A percentile compares a stretch with the other conserved stretches of the same genome.
Evolutionary conservation across 768 basidiomycete species (phyloP).

Genomic region (Suillus subaureus): DNA sequence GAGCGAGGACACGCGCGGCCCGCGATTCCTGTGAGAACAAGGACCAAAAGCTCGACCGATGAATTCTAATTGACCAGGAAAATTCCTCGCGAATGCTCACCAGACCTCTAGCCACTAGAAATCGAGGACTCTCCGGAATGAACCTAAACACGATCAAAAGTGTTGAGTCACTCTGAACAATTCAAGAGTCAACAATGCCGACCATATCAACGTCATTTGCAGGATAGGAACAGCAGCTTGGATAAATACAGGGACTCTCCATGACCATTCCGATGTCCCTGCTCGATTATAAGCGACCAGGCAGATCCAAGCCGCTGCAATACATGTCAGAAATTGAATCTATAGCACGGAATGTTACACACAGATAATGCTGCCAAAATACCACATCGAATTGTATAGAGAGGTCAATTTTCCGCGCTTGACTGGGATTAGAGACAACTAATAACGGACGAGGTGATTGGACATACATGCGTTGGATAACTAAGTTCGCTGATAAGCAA

Average conservation of each 20-base stretch:
- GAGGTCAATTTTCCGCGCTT: conserved; percentile 60
- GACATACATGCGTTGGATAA: conserved; percentile 67
- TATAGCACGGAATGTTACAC: conserved; percentile 7
- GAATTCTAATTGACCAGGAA: neutral
- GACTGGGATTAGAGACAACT: neutral
- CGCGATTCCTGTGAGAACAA: conserved; percentile 47
- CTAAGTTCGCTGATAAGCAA: conserved; percentile 66
- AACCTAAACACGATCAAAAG: conserved; percentile 42
- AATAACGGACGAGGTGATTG: neutral
- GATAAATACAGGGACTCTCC: conserved; percentile 66
- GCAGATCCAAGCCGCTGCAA: conserved; percentile 48
- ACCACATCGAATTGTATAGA: conserved; percentile 75
- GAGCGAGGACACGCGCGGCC: conserved; percentile 63
- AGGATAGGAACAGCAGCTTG: conserved; percentile 61
- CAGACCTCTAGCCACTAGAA: conserved; percentile 60
- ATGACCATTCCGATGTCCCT: conserved; percentile 51
- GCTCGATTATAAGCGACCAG: conserved; percentile 44
- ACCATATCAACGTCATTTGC: conserved; percentile 59
- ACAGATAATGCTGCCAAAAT: conserved; percentile 67
- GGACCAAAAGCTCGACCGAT: neutral
- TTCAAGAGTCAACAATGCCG: conserved; percentile 13
- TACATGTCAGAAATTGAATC: neutral
- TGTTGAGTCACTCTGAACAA: neutral
- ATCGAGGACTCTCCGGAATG: conserved; percentile 70
- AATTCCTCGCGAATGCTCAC: conserved; percentile 34